phyloP scores from a whole-genome alignment of 345 rosid genomes.

The Arabis hirsuta region DNA sequence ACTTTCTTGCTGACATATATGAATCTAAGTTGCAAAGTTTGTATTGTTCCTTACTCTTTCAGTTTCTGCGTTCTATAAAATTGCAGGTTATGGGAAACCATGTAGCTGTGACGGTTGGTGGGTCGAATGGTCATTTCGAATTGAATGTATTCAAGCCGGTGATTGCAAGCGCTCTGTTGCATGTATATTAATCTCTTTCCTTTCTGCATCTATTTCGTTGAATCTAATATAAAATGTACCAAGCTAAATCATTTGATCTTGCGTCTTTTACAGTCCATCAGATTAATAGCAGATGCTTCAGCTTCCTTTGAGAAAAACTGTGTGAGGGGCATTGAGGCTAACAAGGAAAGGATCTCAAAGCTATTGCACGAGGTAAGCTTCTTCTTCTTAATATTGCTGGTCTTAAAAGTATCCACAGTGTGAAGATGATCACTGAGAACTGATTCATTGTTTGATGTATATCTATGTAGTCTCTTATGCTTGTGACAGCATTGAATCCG shows the following conservation, averaged over 20 bases:
- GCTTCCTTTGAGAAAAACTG: slow-evolving; percentile 95
- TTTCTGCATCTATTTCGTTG: neutral
- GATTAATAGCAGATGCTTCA: slow-evolving; percentile 94
- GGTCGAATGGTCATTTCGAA: slow-evolving; percentile 96
- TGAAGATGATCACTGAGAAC: slow-evolving; percentile 7
- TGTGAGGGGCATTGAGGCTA: slow-evolving; percentile 86
- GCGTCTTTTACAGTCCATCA: slow-evolving; percentile 59
- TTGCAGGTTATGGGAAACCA: slow-evolving; percentile 95
- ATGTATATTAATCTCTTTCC: slow-evolving; percentile 52
- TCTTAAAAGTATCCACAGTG: slow-evolving; percentile 27
- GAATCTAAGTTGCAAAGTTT: slow-evolving; percentile 16
- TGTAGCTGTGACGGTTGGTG: slow-evolving; percentile 87
- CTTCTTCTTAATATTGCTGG: slow-evolving; percentile 37
- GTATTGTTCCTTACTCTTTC: slow-evolving; percentile 15
- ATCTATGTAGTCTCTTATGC: slow-evolving; percentile 81
- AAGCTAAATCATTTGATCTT: slow-evolving; percentile 13
- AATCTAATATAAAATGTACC: neutral
- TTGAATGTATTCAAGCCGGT: slow-evolving; percentile 95
- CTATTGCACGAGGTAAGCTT: slow-evolving; percentile 82
- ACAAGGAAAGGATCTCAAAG: slow-evolving; percentile 83
- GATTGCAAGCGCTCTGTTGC: slow-evolving; percentile 87
- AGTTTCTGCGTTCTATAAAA: slow-evolving; percentile 6
- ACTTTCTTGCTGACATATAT: slow-evolving; percentile 23
- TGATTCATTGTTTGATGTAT: slow-evolving; percentile 12
- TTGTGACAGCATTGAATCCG: slow-evolving; percentile 95